Evolutionary conservation across 805 yeast genomes (phyloP).

Genomic region (Candida montana): DNA sequence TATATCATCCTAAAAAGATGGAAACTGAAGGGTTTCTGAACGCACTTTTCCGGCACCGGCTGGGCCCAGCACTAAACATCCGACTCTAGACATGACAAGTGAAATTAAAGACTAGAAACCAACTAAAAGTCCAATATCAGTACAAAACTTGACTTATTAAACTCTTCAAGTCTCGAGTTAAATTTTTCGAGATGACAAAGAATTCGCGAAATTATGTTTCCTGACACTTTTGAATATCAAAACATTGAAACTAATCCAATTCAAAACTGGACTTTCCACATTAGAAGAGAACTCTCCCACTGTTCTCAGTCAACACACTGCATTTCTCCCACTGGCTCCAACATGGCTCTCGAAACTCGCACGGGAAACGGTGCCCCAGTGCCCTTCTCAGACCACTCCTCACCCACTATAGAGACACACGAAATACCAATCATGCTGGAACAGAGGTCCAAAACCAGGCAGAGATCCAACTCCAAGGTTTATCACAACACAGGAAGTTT

Average conservation of each 20-base stretch:
- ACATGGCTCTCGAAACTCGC: slow-evolving; percentile 2
- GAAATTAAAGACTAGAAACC: too few relatives aligned
- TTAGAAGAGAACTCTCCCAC: background rate
- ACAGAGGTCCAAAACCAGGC: slow-evolving; percentile 3
- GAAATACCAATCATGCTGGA: slow-evolving; percentile 7
- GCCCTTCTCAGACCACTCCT: background rate
- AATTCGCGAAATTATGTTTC: background rate
- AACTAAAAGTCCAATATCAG: too few relatives aligned
- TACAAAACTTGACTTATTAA: too few relatives aligned
- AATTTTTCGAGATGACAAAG: background rate
- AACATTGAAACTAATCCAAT: background rate
- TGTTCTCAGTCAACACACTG: background rate
- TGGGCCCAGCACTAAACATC: slow-evolving; percentile 91
- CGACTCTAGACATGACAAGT: slow-evolving; percentile 79
- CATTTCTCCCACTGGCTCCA: background rate
- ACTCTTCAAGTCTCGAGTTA: background rate
- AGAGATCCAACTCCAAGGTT: slow-evolving; percentile 12
- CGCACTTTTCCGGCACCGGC: slow-evolving; percentile 87
- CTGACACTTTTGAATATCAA: background rate
- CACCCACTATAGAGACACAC: slow-evolving; percentile 2
- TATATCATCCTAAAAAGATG: too few relatives aligned
- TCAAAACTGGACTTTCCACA: too few relatives aligned
- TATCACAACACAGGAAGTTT: slow-evolving; percentile 7
- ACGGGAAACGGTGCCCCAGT: background rate
- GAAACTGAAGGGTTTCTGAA: too few relatives aligned